phyloP scores from a whole-genome alignment of 176 grass and related monocot species.

The Tillandsia fasciculata region DNA sequence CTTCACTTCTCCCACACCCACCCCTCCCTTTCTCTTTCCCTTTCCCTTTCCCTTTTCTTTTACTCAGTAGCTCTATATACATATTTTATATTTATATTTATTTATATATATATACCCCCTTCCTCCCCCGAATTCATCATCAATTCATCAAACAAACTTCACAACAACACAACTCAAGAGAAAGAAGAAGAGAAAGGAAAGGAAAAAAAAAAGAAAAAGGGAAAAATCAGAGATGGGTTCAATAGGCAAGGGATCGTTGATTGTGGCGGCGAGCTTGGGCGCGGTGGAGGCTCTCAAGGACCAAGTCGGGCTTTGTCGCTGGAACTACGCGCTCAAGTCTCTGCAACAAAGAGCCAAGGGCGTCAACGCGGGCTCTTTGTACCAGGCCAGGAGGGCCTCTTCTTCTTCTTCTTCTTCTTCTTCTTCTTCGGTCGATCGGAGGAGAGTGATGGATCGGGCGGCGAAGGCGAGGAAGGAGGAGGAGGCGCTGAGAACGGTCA shows the following conservation, averaged over 20 bases:
- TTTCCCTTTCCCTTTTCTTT: background rate
- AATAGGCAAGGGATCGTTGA: slow-evolving; percentile 11
- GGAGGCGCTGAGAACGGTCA: slow-evolving; percentile 46
- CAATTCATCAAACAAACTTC: background rate
- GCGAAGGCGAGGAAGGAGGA: slow-evolving; percentile 28
- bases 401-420: background rate
- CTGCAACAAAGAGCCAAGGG: slow-evolving; percentile 18
- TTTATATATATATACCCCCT: background rate
- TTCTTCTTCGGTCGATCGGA: slow-evolving; percentile 8
- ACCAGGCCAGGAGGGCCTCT: background rate
- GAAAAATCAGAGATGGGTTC: background rate
- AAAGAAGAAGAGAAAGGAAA: too few relatives aligned
- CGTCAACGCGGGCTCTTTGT: background rate
- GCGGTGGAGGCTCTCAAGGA: slow-evolving; percentile 47
- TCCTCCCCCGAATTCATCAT: background rate
- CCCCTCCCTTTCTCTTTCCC: background rate
- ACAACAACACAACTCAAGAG: background rate
- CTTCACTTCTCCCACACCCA: background rate
- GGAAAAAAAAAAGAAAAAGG: background rate
- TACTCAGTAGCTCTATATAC: slow-evolving; percentile 3
- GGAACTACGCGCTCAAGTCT: slow-evolving; percentile 39
- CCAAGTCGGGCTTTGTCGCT: slow-evolving; percentile 36
- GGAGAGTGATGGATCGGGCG: slow-evolving; percentile 3
- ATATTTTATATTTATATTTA: background rate
- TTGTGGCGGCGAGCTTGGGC: slow-evolving; percentile 34